These are phyloP conservation scores for Beta lomatogona DNA, from an alignment of 179 eudicot species.

Conservation along the genomic window DNA sequence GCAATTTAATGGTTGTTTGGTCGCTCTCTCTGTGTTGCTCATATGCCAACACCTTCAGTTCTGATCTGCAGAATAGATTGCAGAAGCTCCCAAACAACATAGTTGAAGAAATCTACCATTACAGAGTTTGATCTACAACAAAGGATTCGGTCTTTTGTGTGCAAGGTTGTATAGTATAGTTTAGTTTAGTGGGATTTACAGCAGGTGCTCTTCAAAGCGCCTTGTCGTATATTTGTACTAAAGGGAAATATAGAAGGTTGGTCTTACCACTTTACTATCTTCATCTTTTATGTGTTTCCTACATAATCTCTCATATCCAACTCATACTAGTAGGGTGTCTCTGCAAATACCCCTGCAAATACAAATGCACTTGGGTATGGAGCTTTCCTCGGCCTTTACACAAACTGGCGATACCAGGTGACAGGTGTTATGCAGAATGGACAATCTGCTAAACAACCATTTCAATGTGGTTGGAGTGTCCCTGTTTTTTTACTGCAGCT, in stretches of 20 bases:
- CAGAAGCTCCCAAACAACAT: constrained; percentile 87
- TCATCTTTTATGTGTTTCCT: not conserved
- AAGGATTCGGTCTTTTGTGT: constrained; percentile 72
- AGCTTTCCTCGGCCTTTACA: constrained; percentile 73
- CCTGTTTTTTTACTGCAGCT: constrained; percentile 59
- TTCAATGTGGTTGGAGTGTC: constrained; percentile 75
- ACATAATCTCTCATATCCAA: not conserved
- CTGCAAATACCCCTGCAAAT: constrained; percentile 65
- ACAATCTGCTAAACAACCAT: constrained; percentile 51
- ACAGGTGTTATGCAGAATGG: constrained; percentile 74
- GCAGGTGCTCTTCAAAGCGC: constrained; percentile 83
- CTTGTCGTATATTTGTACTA: constrained; percentile 53
- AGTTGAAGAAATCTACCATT: constrained; percentile 74
- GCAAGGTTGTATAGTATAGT: constrained; percentile 75
- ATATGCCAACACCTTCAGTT: constrained; percentile 67
- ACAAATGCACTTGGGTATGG: constrained; percentile 83
- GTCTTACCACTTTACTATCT: not conserved
- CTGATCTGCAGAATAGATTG: constrained; percentile 72
- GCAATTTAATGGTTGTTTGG: constrained; percentile 85
- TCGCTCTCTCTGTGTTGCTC: constrained; percentile 90
- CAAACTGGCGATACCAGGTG: constrained; percentile 78
- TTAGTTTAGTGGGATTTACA: constrained; percentile 70
- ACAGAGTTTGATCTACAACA: constrained; percentile 71
- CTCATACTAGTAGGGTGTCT: constrained; percentile 48
- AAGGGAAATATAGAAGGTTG: constrained; percentile 77